Evolutionary conservation across 2,329 filamentous ascomycete species (phyloP).

Genomic region (Cytospora piceae): DNA sequence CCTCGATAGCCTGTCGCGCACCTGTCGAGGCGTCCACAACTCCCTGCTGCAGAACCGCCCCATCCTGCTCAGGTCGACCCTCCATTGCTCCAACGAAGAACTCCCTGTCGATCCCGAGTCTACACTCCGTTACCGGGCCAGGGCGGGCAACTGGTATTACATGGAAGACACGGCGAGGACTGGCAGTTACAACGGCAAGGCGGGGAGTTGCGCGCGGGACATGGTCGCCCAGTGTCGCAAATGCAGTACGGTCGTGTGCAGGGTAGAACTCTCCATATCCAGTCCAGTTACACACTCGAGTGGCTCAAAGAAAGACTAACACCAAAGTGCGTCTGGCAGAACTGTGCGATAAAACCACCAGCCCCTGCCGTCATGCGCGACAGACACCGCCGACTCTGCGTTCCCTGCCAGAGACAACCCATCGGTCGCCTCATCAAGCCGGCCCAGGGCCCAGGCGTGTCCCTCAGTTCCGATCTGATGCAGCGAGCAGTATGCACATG

Average conservation of each 20-base stretch:
- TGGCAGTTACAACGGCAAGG: conserved; percentile 64
- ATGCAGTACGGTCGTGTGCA: conserved; percentile 77
- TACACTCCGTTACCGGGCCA: conserved; percentile 60
- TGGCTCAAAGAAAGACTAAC: conserved; percentile 8
- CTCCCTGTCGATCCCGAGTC: conserved; percentile 58
- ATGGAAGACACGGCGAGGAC: conserved; percentile 55
- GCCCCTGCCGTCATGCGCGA: conserved; percentile 67
- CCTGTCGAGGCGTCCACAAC: conserved; percentile 77
- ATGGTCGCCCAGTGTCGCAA: conserved; percentile 82
- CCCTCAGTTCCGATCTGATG: conserved; percentile 60
- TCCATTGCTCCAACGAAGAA: conserved; percentile 78
- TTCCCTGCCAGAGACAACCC: conserved; percentile 72
- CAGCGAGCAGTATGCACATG: conserved; percentile 59
- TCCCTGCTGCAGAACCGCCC: conserved; percentile 79
- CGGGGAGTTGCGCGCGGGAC: conserved; percentile 81
- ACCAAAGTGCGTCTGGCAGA: conserved; percentile 57
- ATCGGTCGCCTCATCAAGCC: conserved; percentile 59
- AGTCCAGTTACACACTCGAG: conserved; percentile 26
- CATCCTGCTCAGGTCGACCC: conserved; percentile 72
- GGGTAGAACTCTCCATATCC: conserved; percentile 58
- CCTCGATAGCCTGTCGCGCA: conserved; percentile 79
- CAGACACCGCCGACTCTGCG: conserved; percentile 81
- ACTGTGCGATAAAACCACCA: conserved; percentile 86
- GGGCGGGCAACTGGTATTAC: conserved; percentile 62
- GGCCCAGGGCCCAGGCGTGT: conserved; percentile 46